Evolutionary conservation across 2,329 filamentous ascomycete species (phyloP).

Genomic region (Pseudogymnoascus sp.): DNA sequence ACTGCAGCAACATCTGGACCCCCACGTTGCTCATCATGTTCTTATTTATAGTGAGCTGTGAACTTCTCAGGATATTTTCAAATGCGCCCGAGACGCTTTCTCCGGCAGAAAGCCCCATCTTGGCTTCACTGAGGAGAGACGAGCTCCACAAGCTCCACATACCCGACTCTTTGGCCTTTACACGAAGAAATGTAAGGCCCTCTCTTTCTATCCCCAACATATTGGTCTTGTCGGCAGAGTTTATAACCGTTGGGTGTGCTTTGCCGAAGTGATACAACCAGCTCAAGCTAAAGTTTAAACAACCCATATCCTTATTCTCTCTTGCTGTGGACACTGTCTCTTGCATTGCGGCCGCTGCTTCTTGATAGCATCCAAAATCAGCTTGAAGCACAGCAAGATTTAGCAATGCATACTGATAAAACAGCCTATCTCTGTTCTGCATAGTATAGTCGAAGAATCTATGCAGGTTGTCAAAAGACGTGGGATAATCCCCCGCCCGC

Average conservation of each 20-base stretch:
- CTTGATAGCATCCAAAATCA: constrained; percentile 85
- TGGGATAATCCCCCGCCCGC: constrained; percentile 83
- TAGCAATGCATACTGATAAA: constrained; percentile 91
- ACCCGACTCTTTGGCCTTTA: constrained; percentile 76
- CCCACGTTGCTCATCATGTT: constrained; percentile 68
- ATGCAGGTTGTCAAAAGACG: constrained; percentile 84
- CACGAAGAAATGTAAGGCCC: constrained; percentile 73
- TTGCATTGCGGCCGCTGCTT: constrained; percentile 89
- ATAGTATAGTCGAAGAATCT: constrained; percentile 97
- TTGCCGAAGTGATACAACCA: constrained; percentile 96
- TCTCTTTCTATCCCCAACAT: constrained; percentile 75
- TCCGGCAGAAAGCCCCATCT: constrained; percentile 67
- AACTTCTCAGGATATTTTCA: constrained; percentile 75
- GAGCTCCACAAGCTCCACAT: constrained; percentile 83
- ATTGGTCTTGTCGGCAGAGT: constrained; percentile 61
- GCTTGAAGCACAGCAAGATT: constrained; percentile 91
- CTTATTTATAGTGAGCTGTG: constrained; percentile 72
- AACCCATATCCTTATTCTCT: constrained; percentile 86
- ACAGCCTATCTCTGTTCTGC: constrained; percentile 72
- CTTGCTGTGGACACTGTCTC: constrained; percentile 92
- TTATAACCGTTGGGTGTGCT: constrained; percentile 70
- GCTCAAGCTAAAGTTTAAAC: constrained; percentile 89
- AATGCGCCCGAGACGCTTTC: constrained; percentile 57
- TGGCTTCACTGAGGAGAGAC: constrained; percentile 78
- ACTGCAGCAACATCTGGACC: constrained; percentile 64